phyloP scores from a whole-genome alignment of 768 basidiomycete genomes.

The Glaciozyma antarctica region DNA sequence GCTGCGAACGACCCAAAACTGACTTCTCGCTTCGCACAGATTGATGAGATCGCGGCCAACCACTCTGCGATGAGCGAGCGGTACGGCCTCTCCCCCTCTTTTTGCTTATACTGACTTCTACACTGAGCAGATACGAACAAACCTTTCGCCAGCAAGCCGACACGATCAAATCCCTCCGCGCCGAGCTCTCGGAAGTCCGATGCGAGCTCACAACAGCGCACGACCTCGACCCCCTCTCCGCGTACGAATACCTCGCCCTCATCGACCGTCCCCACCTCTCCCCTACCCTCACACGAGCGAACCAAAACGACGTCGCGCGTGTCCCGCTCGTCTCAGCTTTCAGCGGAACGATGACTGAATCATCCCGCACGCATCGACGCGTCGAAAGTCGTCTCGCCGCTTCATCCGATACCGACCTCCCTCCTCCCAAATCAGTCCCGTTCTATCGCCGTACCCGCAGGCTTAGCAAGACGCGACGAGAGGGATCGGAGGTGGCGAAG shows the following conservation, averaged over 20 bases:
- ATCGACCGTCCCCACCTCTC: neutral
- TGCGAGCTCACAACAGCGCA: conserved; percentile 13
- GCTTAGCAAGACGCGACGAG: neutral
- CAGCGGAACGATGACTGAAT: neutral
- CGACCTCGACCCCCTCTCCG: conserved; percentile 9
- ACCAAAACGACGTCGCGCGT: conserved; percentile 1
- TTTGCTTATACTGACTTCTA: neutral
- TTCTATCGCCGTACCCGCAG: neutral
- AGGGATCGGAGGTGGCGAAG: no score
- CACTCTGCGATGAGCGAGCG: conserved; percentile 13
- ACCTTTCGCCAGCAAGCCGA: conserved; percentile 8
- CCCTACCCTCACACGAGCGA: conserved; percentile 13
- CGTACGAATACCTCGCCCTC: neutral
- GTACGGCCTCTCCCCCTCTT: neutral
- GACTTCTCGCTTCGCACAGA: neutral
- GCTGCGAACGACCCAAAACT: neutral
- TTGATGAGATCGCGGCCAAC: conserved; percentile 13
- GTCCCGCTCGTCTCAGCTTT: conserved; percentile 7
- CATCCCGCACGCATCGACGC: conserved; percentile 1
- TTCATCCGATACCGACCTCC: neutral
- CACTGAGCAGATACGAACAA: neutral
- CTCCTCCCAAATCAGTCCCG: neutral
- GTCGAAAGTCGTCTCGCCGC: conserved; percentile 15
- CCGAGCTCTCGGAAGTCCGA: conserved; percentile 17
- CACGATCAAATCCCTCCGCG: conserved; percentile 10